Base-by-base conservation (phyloP, 345 rosid genomes). In the Salix koriyanagi region DNA sequence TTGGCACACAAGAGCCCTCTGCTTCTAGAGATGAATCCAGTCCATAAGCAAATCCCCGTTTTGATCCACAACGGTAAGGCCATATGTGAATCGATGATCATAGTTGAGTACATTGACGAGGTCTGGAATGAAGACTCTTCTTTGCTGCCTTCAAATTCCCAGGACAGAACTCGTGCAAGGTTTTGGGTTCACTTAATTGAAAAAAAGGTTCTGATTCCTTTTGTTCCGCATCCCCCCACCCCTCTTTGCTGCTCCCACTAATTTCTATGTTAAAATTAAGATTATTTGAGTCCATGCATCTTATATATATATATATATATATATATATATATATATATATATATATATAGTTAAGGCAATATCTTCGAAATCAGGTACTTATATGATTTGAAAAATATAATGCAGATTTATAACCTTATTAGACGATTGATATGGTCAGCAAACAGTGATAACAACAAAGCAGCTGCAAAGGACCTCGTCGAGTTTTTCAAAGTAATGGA, bases 61-160 rank as follows among this genome's bases (percentile, higher is more conserved):
- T 67, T 76, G 18, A 68, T 77, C 61, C 79, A 77, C 46, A 70
- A 77, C 13, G 79, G 79, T 1, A 64, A 64, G 9, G 76, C 76
- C 52, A 65, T 71, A 36, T 77, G 80, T 36, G 80, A 71, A 30
- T 77, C 80, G 1, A 64, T 44, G 65, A 65, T 65, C 42, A 65
- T 71, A 9, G 34, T 77, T 28, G 69, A 77, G 23, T 77, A 77
- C 11, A 65, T 77, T 50, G 67, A 77, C 36, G 80, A 77, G 72
- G 71, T 66, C 6, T 71, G 80, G 80, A 64, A 14, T 14, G 12
- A 65, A 30, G 39, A 4, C 7, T 39, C 72, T 48, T 72, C 76
- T 4, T 19, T 77, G 37, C 56, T 77, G 44, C 80, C 80, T 18
- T 46, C 76, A 11, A 56, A 77, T 52, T 58, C 72, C 16, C 52